Evolutionary conservation across 1,139 yeast species (phyloP).

Genomic region (Hanseniaspora sp.): DNA sequence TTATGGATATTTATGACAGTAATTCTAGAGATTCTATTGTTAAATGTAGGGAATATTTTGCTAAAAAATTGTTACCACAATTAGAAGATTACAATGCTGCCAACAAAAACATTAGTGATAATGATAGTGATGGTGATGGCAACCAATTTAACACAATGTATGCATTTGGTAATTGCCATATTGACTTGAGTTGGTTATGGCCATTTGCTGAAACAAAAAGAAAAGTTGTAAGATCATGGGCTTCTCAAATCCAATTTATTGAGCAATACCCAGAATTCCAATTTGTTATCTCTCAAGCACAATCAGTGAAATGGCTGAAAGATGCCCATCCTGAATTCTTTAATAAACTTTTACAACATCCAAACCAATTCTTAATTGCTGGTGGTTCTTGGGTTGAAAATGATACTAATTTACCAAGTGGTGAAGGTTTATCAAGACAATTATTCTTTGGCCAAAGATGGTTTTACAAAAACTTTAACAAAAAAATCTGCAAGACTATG

Average conservation of each 20-base stretch:
- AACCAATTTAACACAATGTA: slow-evolving; percentile 40
- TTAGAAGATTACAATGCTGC: slow-evolving; percentile 38
- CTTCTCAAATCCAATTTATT: slow-evolving; percentile 75
- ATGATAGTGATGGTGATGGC: slow-evolving; percentile 23
- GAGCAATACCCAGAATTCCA: slow-evolving; percentile 85
- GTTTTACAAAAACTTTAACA: slow-evolving; percentile 66
- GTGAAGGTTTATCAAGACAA: slow-evolving; percentile 83
- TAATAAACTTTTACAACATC: slow-evolving; percentile 48
- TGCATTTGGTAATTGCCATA: slow-evolving; percentile 90
- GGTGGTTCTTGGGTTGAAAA: slow-evolving; percentile 99
- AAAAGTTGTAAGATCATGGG: slow-evolving; percentile 89
- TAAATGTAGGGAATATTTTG: slow-evolving; percentile 58
- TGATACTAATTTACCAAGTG: slow-evolving; percentile 87
- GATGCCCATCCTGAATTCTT: slow-evolving; percentile 76
- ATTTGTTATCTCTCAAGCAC: slow-evolving; percentile 92
- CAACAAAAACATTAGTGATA: slow-evolving; percentile 37
- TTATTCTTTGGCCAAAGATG: slow-evolving; percentile 83
- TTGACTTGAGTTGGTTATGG: slow-evolving; percentile 98
- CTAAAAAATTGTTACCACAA: slow-evolving; percentile 47
- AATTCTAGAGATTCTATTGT: slow-evolving; percentile 38
- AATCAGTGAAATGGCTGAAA: slow-evolving; percentile 85
- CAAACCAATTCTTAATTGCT: slow-evolving; percentile 43
- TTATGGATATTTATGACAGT: slow-evolving; percentile 71
- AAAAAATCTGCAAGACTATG: slow-evolving; percentile 20
- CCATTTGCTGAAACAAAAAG: slow-evolving; percentile 93